Evolutionary conservation across 78 protist genomes (phyloP).

Genomic region (Dictyostelium brefeldianum): DNA sequence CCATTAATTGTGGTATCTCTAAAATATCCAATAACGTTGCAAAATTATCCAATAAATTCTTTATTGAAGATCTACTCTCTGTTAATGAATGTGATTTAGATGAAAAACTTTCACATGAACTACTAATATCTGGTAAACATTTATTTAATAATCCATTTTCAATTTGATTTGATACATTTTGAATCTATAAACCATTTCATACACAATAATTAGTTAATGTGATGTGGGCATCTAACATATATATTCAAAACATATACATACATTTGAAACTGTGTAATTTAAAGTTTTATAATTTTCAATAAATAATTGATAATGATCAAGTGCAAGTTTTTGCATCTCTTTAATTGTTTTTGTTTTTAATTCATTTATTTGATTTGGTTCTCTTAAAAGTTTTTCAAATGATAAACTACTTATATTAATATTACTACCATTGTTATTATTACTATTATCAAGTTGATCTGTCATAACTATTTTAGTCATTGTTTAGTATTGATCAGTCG

Average conservation of each 20-base stretch:
- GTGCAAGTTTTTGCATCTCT: slow-evolving; percentile 49
- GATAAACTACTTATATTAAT: background rate
- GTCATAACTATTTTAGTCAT: no score
- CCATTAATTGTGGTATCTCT: slow-evolving; percentile 78
- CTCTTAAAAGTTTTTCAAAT: slow-evolving; percentile 39
- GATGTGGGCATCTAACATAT: no score
- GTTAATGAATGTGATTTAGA: slow-evolving; percentile 16
- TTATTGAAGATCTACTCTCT: slow-evolving; percentile 32
- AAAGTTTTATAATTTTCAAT: slow-evolving; percentile 56
- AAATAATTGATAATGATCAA: slow-evolving; percentile 54
- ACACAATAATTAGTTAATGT: background rate
- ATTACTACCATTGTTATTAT: background rate
- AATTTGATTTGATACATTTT: slow-evolving; percentile 16
- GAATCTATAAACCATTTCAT: slow-evolving; percentile 37
- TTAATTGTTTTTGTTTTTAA: background rate
- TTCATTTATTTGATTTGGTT: slow-evolving; percentile 25
- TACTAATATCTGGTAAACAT: slow-evolving; percentile 39
- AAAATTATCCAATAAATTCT: slow-evolving; percentile 59
- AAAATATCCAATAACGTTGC: slow-evolving; percentile 48
- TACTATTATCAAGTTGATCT: no score
- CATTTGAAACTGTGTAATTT: slow-evolving; percentile 37
- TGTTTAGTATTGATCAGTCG: no score
- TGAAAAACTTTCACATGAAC: slow-evolving; percentile 60
- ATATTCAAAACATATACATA: background rate
- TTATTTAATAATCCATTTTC: slow-evolving; percentile 29